Evolutionary conservation across 352 stramenopile species (phyloP).

Genomic region (Thraustochytrium sp.): DNA sequence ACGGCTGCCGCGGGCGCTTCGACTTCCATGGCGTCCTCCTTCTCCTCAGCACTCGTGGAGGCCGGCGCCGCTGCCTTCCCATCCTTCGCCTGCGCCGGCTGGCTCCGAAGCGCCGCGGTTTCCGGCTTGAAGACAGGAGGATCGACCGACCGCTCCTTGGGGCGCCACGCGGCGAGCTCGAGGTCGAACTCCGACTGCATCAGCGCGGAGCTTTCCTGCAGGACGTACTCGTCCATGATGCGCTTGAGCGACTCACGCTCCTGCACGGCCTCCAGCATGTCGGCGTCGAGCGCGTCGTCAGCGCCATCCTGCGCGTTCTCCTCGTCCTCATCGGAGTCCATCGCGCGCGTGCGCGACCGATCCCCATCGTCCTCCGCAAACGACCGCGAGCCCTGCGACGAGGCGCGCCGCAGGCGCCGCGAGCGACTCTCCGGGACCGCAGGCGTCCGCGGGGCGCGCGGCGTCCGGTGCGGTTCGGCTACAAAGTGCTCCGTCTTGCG

Average conservation of each 20-base stretch:
- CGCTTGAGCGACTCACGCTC: neutral
- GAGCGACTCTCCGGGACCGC: too few relatives aligned
- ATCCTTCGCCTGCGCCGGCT: neutral
- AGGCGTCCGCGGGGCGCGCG: too few relatives aligned
- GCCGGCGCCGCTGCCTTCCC: neutral
- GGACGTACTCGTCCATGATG: neutral
- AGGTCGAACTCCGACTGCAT: neutral
- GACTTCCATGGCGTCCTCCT: neutral
- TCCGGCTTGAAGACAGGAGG: neutral
- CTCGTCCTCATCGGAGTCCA: neutral
- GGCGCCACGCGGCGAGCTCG: neutral
- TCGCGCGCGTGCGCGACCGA: neutral
- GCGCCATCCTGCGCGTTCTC: neutral
- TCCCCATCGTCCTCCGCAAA: neutral
- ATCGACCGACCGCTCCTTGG: neutral
- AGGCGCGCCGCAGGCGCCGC: too few relatives aligned
- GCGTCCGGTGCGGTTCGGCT: neutral
- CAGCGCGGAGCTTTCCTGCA: neutral
- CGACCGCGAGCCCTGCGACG: too few relatives aligned
- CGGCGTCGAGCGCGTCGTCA: neutral
- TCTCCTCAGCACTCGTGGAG: neutral
- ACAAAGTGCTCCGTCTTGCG: constrained; percentile 12
- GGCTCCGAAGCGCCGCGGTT: neutral
- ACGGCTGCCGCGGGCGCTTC: too few relatives aligned
- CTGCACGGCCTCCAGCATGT: neutral